phyloP scores from a whole-genome alignment of 2,329 filamentous ascomycete genomes.

The Colletotrichum shisoi region DNA sequence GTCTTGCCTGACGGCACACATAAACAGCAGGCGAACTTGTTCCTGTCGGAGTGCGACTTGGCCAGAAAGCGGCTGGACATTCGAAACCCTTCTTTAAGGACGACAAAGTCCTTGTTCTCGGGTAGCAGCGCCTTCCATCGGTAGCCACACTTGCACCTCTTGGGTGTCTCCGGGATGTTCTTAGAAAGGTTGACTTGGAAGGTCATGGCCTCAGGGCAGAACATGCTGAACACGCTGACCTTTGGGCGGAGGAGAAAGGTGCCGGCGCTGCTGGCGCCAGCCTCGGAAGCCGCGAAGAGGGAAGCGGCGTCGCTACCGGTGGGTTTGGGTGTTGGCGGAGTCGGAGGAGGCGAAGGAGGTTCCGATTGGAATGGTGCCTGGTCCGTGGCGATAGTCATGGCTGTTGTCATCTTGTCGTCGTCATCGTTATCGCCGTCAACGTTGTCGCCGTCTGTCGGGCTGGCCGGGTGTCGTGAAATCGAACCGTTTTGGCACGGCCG shows the following conservation, averaged over 20 bases:
- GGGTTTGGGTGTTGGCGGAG: conserved; percentile 41
- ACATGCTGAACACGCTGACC: conserved; percentile 53
- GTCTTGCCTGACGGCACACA: conserved; percentile 51
- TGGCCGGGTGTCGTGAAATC: not conserved
- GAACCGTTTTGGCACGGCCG: conserved; percentile 36
- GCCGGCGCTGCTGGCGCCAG: conserved; percentile 18
- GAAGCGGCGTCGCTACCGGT: conserved; percentile 42
- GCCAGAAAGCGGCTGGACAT: conserved; percentile 52
- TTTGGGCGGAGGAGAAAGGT: conserved; percentile 42
- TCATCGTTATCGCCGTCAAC: conserved; percentile 36
- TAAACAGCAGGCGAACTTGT: conserved; percentile 51
- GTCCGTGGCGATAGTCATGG: conserved; percentile 43
- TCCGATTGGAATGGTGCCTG: conserved; percentile 43
- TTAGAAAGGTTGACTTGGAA: conserved; percentile 50
- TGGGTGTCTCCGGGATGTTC: conserved; percentile 43
- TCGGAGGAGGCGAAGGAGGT: conserved; percentile 47
- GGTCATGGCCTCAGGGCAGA: conserved; percentile 52
- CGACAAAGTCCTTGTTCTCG: conserved; percentile 40
- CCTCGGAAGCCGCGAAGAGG: conserved; percentile 35
- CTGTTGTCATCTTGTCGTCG: conserved; percentile 43
- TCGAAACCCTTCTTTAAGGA: conserved; percentile 52
- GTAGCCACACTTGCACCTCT: conserved; percentile 50
- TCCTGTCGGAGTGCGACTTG: conserved; percentile 51
- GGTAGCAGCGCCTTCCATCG: conserved; percentile 43
- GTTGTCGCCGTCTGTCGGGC: not conserved